A percentile compares a stretch with the other conserved stretches of the same genome.
Evolutionary conservation across 2,329 filamentous ascomycete genomes (phyloP).

Genomic region (Talaromyces sp.): DNA sequence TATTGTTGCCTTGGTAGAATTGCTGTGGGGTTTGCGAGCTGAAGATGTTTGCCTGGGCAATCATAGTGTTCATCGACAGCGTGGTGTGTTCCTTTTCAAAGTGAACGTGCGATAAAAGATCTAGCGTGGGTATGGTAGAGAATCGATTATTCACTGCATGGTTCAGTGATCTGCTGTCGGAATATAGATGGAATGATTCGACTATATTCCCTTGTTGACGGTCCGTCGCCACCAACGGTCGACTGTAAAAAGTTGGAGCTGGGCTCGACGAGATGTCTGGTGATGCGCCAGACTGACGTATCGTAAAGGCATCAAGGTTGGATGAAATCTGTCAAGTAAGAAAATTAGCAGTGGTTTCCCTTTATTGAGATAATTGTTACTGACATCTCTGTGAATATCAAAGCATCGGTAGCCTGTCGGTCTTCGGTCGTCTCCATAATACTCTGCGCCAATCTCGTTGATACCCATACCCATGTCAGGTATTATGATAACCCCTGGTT

Average conservation of each 20-base stretch:
- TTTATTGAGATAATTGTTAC: neutral
- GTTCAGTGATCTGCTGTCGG: neutral
- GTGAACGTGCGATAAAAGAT: neutral
- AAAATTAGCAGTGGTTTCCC: neutral
- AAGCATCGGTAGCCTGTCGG: neutral
- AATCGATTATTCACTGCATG: neutral
- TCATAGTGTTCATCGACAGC: neutral
- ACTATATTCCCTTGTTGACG: neutral
- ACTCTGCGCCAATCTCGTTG: neutral
- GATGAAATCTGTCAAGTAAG: neutral
- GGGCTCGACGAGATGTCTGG: neutral
- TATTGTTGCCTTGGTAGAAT: neutral
- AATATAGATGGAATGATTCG: neutral
- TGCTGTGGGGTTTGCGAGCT: neutral
- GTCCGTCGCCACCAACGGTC: neutral
- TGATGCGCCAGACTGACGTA: neutral
- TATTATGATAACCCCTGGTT: neutral
- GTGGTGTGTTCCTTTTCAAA: neutral
- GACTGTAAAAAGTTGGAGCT: neutral
- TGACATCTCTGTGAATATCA: neutral
- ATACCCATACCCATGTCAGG: neutral
- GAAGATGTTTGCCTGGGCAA: slow-evolving; percentile 1
- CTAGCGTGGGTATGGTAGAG: neutral
- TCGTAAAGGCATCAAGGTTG: neutral
- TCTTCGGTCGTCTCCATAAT: neutral